Base-by-base conservation (phyloP, 306 rosid species). In the Dalbergia oliveri region DNA sequence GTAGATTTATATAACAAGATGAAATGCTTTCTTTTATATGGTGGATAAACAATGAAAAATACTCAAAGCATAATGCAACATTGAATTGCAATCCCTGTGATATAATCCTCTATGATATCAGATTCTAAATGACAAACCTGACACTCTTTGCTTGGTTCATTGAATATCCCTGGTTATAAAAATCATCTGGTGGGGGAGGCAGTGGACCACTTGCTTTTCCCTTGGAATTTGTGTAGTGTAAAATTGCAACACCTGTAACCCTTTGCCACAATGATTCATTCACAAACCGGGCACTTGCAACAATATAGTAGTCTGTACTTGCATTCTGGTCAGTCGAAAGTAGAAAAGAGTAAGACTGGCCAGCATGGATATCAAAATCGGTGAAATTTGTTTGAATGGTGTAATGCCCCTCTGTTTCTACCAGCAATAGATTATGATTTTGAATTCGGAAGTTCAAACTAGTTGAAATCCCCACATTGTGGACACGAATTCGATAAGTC, bases 261-360 rank as follows among this genome's bases (percentile, higher is more conserved):
- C 83, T 88, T 62, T 94, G 84, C 99, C 97, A 94, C 80, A 90
- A 69, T 5, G 99, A 88, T 78, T 73, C 94, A 76, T 94, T 94
- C 80, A 94, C 99, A 75, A 94, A 93, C 88, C 97, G 81, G 12
- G 99, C 93, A 81, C 99, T 92, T 21, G 99, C 99, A 23, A 93
- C 97, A 13, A 92, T 86, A 81, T 93, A 94, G 88, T 92, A 94
- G 79, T 93, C 99, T 35, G 93, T 82, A 80, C 97, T 92, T 44
- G 97, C 99, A 79, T 94, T 91, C 79, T 94, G 99, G 80, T 93
- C 95, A 82, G 87, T 88, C 65, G 91, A 79, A 47, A 94, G 82
- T 76, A 94, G 82, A 83, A 94, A 94, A 56, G 95, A 86, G 80
- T 88, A 91, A 35, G 99, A 94, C 71, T 94, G 97, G 66, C 99